Conservation (phyloP, 805 yeast species). For the Suhomyces sp. region DNA sequence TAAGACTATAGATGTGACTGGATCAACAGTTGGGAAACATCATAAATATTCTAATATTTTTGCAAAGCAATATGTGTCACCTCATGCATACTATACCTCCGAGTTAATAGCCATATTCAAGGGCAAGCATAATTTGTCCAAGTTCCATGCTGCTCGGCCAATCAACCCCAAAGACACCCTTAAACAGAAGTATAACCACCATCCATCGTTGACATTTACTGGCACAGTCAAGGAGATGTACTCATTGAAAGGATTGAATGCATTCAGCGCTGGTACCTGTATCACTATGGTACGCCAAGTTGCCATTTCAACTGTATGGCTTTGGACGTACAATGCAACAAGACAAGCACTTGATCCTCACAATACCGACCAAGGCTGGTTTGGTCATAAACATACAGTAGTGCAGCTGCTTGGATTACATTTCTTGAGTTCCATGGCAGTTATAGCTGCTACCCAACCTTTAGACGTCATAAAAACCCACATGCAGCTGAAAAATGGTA, state of each 20-base stretch:
- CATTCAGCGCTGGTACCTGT: constrained; percentile 77
- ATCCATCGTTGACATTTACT: constrained; percentile 54
- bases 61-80: constrained; percentile 38
- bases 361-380: constrained; percentile 39
- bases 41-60: constrained; percentile 24
- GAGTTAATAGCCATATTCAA: constrained; percentile 31
- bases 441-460: constrained; percentile 81
- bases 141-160: constrained; percentile 21
- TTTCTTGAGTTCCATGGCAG: constrained; percentile 63
- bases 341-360: constrained; percentile 68
- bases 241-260: constrained; percentile 65
- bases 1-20: background rate
- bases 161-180: constrained; percentile 19
- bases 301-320: constrained; percentile 76
- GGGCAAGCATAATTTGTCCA: constrained; percentile 19
- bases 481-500: constrained; percentile 76
- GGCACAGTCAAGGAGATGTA: constrained; percentile 66
- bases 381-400: constrained; percentile 43
- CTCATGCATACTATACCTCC: constrained; percentile 41
- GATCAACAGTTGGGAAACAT: background rate
- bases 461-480: constrained; percentile 82
- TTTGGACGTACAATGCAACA: constrained; percentile 76
- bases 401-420: constrained; percentile 52
- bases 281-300: constrained; percentile 84
- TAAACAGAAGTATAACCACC: constrained; percentile 41